Evolutionary conservation across 495 filamentous ascomycete genomes (phyloP), one percentile per base, ranked within the genome.

Genomic region (Cercophora scortea): DNA sequence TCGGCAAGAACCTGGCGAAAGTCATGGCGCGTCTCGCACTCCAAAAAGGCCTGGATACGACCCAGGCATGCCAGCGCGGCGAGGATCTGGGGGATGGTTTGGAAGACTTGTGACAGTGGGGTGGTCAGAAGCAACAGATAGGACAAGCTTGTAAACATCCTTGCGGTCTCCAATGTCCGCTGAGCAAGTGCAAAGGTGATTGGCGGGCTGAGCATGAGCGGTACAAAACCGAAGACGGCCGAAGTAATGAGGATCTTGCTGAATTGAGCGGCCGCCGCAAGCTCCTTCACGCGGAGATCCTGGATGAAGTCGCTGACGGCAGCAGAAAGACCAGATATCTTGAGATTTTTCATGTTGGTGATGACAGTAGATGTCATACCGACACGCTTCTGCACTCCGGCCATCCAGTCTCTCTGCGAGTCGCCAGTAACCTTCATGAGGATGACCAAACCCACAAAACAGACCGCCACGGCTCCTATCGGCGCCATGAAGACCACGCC

Each of bases 91-190:
- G 78, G 75, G 7, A 84, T 57, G 4, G 71, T 69, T 69, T 77
- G 75, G 41, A 86, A 77, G 16, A 85, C 53, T 5, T 67, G 69
- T 6, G 73, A 57, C 3, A 83, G 67, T 3, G 81, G 82, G 18
- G 75, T 71, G 1, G 79, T 65, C 16, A 86, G 61, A 13, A 86
- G 71, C 0, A 75, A 61, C 42, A 85, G 78, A 6, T 84, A 75
- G 0, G 81, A 78, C 1, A 85, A 50, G 1, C 81, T 76, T 0
- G 81, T 84, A 58, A 78, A 83, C 1, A 76, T 70, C 38, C 58
- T 70, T 3, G 73, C 61, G 8, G 72, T 73, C 39, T 71, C 71
- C 33, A 83, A 59, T 8, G 67, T 71, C 25, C 48, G 35, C 9
- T 56, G 56, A 8, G 72, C 65, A 42, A 65, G 59, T 9, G 69